Evolutionary conservation across 2,329 filamentous ascomycete species (phyloP).

Genomic region (Colletotrichum phormii): DNA sequence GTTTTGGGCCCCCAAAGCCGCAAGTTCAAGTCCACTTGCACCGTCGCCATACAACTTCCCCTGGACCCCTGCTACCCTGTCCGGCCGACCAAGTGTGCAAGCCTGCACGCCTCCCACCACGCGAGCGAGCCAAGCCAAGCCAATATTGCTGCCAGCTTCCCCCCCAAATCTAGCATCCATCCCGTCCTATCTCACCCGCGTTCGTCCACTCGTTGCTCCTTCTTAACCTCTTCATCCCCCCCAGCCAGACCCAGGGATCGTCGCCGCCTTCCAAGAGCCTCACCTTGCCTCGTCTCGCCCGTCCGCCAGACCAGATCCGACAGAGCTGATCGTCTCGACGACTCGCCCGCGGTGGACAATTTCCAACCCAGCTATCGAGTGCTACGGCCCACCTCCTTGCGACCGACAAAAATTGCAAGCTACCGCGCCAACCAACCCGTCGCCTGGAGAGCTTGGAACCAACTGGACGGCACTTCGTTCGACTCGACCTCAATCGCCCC

Average conservation of each 20-base stretch:
- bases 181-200: slow-evolving; percentile 3
- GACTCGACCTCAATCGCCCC: background rate
- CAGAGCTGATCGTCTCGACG: slow-evolving; percentile 5
- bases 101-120: slow-evolving; percentile 12
- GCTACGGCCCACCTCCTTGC: background rate
- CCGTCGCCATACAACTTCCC: slow-evolving; percentile 2
- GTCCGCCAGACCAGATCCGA: slow-evolving; percentile 6
- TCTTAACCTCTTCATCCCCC: slow-evolving; percentile 15
- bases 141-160: slow-evolving; percentile 26
- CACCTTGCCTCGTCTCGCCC: slow-evolving; percentile 20
- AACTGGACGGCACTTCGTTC: background rate
- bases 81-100: slow-evolving; percentile 4
- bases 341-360: background rate
- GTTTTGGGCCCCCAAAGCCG: slow-evolving; percentile 18
- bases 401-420: background rate
- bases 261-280: slow-evolving; percentile 15
- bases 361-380: background rate
- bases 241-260: slow-evolving; percentile 24
- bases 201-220: slow-evolving; percentile 6
- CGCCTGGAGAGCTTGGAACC: background rate
- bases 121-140: slow-evolving; percentile 32
- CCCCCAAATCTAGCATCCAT: slow-evolving; percentile 18
- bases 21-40: background rate
- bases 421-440: too few relatives aligned
- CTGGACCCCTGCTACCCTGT: slow-evolving; percentile 14